Evolutionary conservation across 805 yeast species (phyloP), one percentile per base, ranked within the genome.

Genomic region (Metschnikowia chrysomelidarum): DNA sequence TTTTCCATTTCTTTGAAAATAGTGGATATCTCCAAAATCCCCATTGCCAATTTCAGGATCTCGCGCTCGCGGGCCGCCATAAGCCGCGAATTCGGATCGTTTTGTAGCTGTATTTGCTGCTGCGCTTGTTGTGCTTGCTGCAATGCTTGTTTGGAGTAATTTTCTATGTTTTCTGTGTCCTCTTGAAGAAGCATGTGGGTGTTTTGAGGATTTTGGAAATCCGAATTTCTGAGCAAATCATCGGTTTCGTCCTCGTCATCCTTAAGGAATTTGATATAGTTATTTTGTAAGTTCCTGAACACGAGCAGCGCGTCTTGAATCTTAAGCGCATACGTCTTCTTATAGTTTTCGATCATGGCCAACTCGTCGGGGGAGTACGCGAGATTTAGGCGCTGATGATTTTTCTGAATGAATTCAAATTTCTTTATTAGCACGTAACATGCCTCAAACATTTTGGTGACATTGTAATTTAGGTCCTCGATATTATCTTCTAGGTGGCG

Each of bases 1-100:
- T 80, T 77, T 53, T 94, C 97, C 75, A 93, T 76, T 53, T 93
- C 98, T 56, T 84, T 83, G 67, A 93, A 93, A 28, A 93, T 91
- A 1, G 91, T 87, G 19, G 94, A 84, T 1, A 93, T 86, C 56
- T 93, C 99, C 25, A 91, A 66, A 28, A 93, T 95, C 33, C 97
- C 96, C 68, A 86, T 87, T 4, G 98, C 98, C 35, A 93, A 73
- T 47, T 83, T 84, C 20, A 84, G 83, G 34, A 93, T 93, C 53
- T 91, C 98, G 34, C 80, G 76, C 53, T 93, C 98, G 35, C 98
- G 71, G 48, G 84, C 87, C 36, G 77, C 73, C 23, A 85, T 58
- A 54, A 38, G 52, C 35, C 36, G 57, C 36, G 54, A 68, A 32
- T 51, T 40, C 19, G 43, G 56, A 46, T 35, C 54, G 27, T 33